phyloP scores from a whole-genome alignment of 208 protist genomes.

The Phytomonas francai region DNA sequence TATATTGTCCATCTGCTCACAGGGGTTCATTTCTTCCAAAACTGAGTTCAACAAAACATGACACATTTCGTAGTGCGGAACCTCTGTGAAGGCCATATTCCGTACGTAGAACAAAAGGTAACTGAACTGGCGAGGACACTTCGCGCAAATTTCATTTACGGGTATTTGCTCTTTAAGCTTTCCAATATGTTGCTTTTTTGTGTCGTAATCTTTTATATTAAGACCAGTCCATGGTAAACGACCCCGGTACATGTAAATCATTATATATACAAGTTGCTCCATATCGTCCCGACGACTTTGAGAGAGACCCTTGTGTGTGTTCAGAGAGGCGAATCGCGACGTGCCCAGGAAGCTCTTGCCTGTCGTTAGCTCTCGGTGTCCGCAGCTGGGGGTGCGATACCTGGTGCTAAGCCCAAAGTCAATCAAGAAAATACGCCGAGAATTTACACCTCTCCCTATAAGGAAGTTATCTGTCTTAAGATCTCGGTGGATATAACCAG shows the following conservation, averaged over 20 bases:
- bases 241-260: conserved; percentile 95
- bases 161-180: conserved; percentile 49
- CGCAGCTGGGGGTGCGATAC: conserved; percentile 49
- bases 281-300: conserved; percentile 87
- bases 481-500: conserved; percentile 97
- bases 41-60: conserved; percentile 39
- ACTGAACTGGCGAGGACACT: conserved; percentile 64
- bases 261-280: conserved; percentile 88
- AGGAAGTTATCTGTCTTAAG: conserved; percentile 99
- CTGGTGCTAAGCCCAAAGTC: conserved; percentile 93
- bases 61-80: conserved; percentile 81
- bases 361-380: conserved; percentile 56
- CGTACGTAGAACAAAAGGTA: conserved; percentile 60
- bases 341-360: conserved; percentile 95
- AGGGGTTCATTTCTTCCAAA: conserved; percentile 30
- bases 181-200: conserved; percentile 55
- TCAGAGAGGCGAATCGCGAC: conserved; percentile 94
- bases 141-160: conserved; percentile 45
- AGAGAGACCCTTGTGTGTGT: conserved; percentile 93
- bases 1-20: conserved; percentile 31
- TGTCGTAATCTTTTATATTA: conserved; percentile 68
- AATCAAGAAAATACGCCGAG: conserved; percentile 84
- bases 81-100: conserved; percentile 53
- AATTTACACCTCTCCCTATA: conserved; percentile 90
- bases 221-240: conserved; percentile 93